Base-by-base conservation (phyloP, 2,329 filamentous ascomycete genomes). In the Phyllosticta paracitricarpa region DNA sequence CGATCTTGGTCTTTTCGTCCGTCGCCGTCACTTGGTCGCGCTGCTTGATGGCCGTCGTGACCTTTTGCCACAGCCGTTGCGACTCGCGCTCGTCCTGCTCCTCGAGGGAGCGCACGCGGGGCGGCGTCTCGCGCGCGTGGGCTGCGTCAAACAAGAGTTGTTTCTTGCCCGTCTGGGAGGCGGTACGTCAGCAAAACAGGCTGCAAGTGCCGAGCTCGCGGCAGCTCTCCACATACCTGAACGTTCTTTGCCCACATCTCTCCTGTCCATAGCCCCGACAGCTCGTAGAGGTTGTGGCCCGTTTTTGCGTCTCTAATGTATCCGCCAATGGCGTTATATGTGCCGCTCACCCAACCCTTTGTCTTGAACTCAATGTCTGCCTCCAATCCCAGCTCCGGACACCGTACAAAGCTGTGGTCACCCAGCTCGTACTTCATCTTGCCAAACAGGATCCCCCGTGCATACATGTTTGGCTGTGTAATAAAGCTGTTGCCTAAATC, bases 381-480 rank as follows among this genome's bases (percentile, higher is more conserved):
- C 26, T 86, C 83, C 19, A 99, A 81, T 62, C 91, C 87, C 19
- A 91, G 83, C 73, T 97, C 93, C 0, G 93, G 91, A 73, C 94
- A 97, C 66, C 87, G 84, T 22, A 99, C 89, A 68, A 91, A 90
- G 72, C 92, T 96, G 77, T 96, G 92, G 73, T 97, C 93, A 65
- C 93, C 94, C 7, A 99, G 84, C 78, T 99, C 94, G 75, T 97
- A 99, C 75, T 97, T 97, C 94, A 99, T 97, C 75, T 97, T 97
- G 56, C 94, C 94, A 70, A 99, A 97, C 8, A 99, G 80, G 63
- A 99, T 97, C 40, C 94, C 93, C 64, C 94, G 85, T 24, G 93
- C 94, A 74, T 99, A 99, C 91, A 99, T 99, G 78, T 99, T 99
- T 19, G 94, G 94, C 71, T 99, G 94, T 4, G 94, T 97, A 58